Conservation (phyloP, 2,329 filamentous ascomycete genomes). For the Truncatella angustata region DNA sequence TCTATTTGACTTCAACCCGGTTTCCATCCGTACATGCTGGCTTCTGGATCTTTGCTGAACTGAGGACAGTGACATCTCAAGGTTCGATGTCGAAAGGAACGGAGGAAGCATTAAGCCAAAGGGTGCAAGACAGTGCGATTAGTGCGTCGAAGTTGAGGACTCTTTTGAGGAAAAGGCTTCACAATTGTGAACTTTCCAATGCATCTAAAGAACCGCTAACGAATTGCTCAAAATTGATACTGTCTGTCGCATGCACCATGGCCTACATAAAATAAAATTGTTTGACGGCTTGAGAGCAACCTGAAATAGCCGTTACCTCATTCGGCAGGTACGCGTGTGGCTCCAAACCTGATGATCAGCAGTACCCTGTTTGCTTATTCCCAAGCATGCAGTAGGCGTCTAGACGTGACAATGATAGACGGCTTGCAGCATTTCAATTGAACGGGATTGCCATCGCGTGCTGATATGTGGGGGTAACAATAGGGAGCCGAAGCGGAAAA, state of each 20-base stretch:
- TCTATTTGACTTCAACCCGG: too few species aligned
- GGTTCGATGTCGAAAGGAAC: not conserved
- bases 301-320: slow-evolving; percentile 1
- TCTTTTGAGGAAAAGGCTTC: too few species aligned
- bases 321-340: slow-evolving; percentile 13
- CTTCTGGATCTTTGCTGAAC: too few species aligned
- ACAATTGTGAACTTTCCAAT: too few species aligned
- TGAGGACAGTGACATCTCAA: too few species aligned
- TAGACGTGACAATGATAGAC: not conserved
- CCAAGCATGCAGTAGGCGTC: not conserved
- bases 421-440: not conserved
- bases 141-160: too few species aligned
- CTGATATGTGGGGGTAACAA: slow-evolving; percentile 2
- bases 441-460: not conserved
- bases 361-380: not conserved
- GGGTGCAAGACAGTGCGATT: too few species aligned
- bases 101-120: not conserved
- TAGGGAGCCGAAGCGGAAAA: not conserved
- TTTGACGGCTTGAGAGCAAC: not conserved
- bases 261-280: not conserved
- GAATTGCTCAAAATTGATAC: not conserved
- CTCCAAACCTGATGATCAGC: not conserved
- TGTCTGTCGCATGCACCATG: not conserved
- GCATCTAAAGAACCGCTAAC: too few species aligned
- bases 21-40: too few species aligned